phyloP scores from a whole-genome alignment of 2,329 filamentous ascomycete genomes.

The Cladophialophora chaetospira region DNA sequence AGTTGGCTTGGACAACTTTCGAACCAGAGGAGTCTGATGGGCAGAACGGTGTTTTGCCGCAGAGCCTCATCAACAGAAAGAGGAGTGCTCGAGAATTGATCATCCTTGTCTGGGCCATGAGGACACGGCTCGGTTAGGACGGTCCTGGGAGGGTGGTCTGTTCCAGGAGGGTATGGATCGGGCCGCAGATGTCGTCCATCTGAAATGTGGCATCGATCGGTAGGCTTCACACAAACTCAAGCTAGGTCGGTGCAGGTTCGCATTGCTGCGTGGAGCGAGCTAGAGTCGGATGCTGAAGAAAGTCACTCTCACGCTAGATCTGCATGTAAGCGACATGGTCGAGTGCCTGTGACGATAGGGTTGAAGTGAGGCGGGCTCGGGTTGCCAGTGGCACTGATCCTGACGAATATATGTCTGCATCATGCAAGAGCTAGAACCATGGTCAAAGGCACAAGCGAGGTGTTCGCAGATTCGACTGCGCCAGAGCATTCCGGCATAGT shows the following conservation, averaged over 20 bases:
- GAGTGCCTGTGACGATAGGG: not conserved
- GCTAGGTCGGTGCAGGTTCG: conserved; percentile 2
- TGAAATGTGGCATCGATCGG: conserved; percentile 14
- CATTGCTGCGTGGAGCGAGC: not conserved
- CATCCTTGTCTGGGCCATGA: not conserved
- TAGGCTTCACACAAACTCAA: conserved; percentile 8
- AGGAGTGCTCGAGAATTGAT: not conserved
- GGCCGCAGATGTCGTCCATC: conserved; percentile 14
- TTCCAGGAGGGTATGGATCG: conserved; percentile 2
- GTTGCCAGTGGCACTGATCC: not conserved
- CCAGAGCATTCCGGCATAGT: not conserved
- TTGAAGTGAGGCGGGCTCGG: conserved; percentile 8
- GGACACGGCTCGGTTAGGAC: not conserved
- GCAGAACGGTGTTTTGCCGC: not conserved
- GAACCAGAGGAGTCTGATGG: not conserved
- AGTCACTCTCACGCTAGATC: not conserved
- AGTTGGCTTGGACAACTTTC: not conserved
- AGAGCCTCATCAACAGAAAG: conserved; percentile 8
- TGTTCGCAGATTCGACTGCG: not conserved
- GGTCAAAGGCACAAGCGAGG: conserved; percentile 1
- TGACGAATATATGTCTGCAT: not conserved
- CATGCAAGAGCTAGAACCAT: not conserved
- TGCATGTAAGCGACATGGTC: not conserved
- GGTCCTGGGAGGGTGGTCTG: not conserved
- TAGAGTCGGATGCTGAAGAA: not conserved